Base-by-base conservation (phyloP, 352 stramenopile species). In the Phytopythium chamaehyphon region DNA sequence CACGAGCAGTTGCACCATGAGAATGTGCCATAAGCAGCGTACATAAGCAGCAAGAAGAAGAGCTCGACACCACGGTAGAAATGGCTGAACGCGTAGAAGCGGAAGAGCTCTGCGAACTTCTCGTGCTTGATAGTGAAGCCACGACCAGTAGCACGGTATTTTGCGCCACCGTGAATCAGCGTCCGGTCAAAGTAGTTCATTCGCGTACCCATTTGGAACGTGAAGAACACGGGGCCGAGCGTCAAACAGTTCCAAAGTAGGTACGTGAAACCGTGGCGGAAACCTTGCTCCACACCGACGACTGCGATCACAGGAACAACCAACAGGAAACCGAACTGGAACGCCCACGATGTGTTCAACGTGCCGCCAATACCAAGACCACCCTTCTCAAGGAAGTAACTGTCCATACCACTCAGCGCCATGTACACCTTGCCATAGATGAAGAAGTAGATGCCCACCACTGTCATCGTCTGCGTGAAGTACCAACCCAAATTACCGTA, bases 61-160 rank as follows among this genome's bases (percentile, higher is more conserved):
- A 99, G 69, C 68, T 99, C 97, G 9, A 99, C 90, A 26, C 94
- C 97, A 56, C 98, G 88, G 67, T 99, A 99, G 47, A 99, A 94
- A 75, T 99, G 97, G 54, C 88, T 98, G 44, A 96, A 93, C 11
- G 97, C 96, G 65, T 99, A 99, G 71, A 99, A 99, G 6, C 96
- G 90, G 65, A 86, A 99, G 6, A 98, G 74, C 56, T 99, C 96
- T 26, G 98, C 96, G 61, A 99, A 98, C 35, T 96, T 92, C 52
- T 97, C 96, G 74, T 99, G 96, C 72, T 98, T 97, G 55, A 97
- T 99, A 23, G 98, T 98, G 77, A 99, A 99, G 50, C 97, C 97
- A 88, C 97, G 90, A 70, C 97, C 97, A 11, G 97, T 99, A 15
- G 96, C 90, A 40, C 96, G 88, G 69, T 99, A 99, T 72, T 98